Conservation (phyloP, 2,329 filamentous ascomycete species). For the Exophiala calicioides region DNA sequence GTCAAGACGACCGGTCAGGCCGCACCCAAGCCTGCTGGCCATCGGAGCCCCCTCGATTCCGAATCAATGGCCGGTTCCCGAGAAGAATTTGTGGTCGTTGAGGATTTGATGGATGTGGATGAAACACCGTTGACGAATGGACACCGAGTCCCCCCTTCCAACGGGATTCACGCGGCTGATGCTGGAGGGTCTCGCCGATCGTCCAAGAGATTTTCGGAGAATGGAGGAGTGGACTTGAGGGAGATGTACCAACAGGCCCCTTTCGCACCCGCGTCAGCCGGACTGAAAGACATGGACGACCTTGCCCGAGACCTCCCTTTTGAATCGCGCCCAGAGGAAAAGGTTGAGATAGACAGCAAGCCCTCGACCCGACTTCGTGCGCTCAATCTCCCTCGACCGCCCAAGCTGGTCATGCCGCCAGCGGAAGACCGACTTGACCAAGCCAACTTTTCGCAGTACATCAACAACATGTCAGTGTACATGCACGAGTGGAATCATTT, state of each 20-base stretch:
- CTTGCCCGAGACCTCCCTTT: slow-evolving; percentile 60
- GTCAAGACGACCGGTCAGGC: slow-evolving; percentile 4
- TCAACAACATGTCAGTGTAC: slow-evolving; percentile 56
- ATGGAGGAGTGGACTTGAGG: slow-evolving; percentile 47
- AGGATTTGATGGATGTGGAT: slow-evolving; percentile 52
- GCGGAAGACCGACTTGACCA: slow-evolving; percentile 43
- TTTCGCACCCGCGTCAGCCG: slow-evolving; percentile 48
- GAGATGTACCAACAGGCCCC: slow-evolving; percentile 54
- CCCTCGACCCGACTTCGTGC: slow-evolving; percentile 30
- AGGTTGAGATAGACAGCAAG: slow-evolving; percentile 43
- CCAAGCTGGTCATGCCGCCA: slow-evolving; percentile 50
- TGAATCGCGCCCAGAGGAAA: slow-evolving; percentile 52
- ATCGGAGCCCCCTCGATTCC: slow-evolving; percentile 2
- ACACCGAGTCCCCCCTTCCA: neutral
- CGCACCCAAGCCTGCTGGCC: neutral
- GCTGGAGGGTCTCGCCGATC: slow-evolving; percentile 1
- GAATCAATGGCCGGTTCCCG: slow-evolving; percentile 14
- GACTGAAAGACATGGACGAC: slow-evolving; percentile 56
- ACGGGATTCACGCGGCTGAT: slow-evolving; percentile 5
- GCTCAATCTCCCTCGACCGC: slow-evolving; percentile 54
- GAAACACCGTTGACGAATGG: slow-evolving; percentile 35
- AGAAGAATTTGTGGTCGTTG: slow-evolving; percentile 22
- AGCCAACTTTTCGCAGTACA: slow-evolving; percentile 53
- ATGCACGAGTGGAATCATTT: slow-evolving; percentile 59
- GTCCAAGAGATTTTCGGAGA: slow-evolving; percentile 13